Percentiles rank a stretch among this genome's conserved stretches.
phyloP scores from a whole-genome alignment of 305 asterid species.

The Euphrasia arctica region DNA sequence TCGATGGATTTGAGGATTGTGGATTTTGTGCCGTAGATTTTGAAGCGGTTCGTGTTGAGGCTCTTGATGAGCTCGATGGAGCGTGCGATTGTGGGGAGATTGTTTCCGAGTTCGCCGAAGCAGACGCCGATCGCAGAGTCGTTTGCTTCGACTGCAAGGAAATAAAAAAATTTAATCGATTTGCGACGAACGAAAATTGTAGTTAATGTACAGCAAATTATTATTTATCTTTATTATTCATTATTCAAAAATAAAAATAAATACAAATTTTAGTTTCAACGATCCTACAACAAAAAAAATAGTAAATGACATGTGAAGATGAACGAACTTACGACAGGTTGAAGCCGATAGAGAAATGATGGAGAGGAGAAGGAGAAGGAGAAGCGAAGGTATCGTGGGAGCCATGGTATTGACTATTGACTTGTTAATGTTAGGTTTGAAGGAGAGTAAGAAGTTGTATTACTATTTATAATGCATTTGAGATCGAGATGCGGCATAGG shows the following conservation, averaged over 20 bases:
- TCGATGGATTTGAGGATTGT: constrained; percentile 58
- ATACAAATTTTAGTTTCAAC: constrained; percentile 9
- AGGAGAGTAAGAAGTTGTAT: too few relatives aligned
- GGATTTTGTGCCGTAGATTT: constrained; percentile 73
- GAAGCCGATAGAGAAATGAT: constrained; percentile 34
- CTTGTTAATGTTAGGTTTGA: too few relatives aligned
- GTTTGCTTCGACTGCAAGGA: constrained; percentile 49
- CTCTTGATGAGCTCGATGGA: constrained; percentile 55
- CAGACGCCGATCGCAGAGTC: constrained; percentile 66
- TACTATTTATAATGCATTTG: too few relatives aligned
- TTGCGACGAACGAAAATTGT: too few relatives aligned
- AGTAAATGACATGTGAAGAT: too few relatives aligned
- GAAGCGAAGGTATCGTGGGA: not conserved
- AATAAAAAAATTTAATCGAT: too few relatives aligned
- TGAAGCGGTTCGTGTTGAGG: constrained; percentile 61
- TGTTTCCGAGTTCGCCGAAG: constrained; percentile 90
- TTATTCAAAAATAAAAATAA: too few relatives aligned
- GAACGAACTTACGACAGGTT: constrained; percentile 39
- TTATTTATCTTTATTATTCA: too few relatives aligned
- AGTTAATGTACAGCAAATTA: too few relatives aligned
- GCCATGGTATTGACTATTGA: too few relatives aligned
- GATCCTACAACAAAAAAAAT: constrained; percentile 25
- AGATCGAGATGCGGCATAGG: too few relatives aligned
- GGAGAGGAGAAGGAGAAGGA: constrained; percentile 19
- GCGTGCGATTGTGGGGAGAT: constrained; percentile 55